Evolutionary conservation across 495 filamentous ascomycete genomes (phyloP), one percentile per base, ranked within the genome.

Genomic region (Lophium mytilinum): DNA sequence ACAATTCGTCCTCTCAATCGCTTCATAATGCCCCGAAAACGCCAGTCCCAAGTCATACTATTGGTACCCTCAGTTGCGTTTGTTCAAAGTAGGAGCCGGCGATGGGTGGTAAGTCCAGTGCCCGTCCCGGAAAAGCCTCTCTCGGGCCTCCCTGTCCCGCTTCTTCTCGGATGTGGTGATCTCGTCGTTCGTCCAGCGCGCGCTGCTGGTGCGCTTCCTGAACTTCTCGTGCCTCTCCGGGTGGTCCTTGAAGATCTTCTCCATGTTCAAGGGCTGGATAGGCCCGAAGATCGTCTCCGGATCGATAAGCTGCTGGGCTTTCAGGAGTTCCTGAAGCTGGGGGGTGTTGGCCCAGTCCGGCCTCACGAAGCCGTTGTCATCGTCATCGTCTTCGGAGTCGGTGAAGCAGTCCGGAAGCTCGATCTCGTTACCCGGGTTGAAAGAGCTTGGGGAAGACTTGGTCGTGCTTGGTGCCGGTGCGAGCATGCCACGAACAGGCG

Each of bases 221-320:
- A 95, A 97, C 68, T 86, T 85, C 72, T 88, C 85, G 70, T 85
- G 81, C 58, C 87, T 78, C 52, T 88, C 87, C 6, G 24, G 24
- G 67, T 88, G 88, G 68, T 84, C 87, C 57, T 80, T 85, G 74
- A 99, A 99, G 43, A 96, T 89, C 63, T 96, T 90, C 66, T 99
- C 93, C 80, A 99, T 88, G 58, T 87, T 84, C 66, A 96, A 79
- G 36, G 87, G 86, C 11, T 79, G 84, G 46, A 93, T 87, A 1
- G 88, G 86, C 1, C 93, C 93, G 66, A 99, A 99, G 36, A 99
- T 84, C 15, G 83, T 78, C 66, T 92, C 87, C 1, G 89, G 88
- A 67, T 97, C 89, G 55, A 88, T 77, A 15, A 81, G 76, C 68
- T 99, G 90, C 68, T 99, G 93, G 37, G 78, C 68, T 39, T 79